These are phyloP conservation scores for Parachaetomium inaequale DNA, from an alignment of 495 filamentous ascomycete species.

Conservation along the genomic window DNA sequence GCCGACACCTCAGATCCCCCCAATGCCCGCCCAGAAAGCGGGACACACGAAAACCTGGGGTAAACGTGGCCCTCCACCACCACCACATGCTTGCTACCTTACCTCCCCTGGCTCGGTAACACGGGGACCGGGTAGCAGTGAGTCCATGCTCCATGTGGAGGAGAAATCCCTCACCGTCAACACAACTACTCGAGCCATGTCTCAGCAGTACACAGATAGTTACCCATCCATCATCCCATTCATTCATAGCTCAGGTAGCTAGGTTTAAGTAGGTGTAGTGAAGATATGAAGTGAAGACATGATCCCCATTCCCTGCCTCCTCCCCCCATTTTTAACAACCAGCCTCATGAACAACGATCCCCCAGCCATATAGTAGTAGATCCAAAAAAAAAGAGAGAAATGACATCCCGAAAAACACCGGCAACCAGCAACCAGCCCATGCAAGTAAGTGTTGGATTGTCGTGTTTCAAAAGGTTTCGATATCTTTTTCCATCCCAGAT, in stretches of 20 bases:
- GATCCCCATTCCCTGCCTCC: not conserved
- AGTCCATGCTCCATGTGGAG: too few species aligned
- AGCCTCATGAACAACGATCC: not conserved
- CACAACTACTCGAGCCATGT: too few species aligned
- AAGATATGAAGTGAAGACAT: too few species aligned
- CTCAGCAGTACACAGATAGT: not conserved
- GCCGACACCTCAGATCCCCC: too few species aligned
- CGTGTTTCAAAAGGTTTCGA: not conserved
- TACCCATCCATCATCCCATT: constrained; percentile 1
- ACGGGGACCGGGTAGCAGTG: too few species aligned
- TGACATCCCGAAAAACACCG: not conserved
- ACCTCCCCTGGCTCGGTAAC: too few species aligned
- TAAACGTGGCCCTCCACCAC: too few species aligned
- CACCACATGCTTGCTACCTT: too few species aligned
- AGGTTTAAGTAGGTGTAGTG: not conserved
- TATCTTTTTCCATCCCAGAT: not conserved
- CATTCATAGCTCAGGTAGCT: constrained; percentile 1
- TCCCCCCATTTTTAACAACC: not conserved
- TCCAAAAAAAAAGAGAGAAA: not conserved
- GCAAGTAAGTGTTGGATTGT: not conserved
- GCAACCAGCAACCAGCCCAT: not conserved
- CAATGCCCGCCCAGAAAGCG: too few species aligned
- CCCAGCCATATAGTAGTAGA: not conserved
- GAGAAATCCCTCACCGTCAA: too few species aligned
- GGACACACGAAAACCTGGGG: too few species aligned